Conservation (phyloP, 75 land plant species). For the Larix kaempferi region DNA sequence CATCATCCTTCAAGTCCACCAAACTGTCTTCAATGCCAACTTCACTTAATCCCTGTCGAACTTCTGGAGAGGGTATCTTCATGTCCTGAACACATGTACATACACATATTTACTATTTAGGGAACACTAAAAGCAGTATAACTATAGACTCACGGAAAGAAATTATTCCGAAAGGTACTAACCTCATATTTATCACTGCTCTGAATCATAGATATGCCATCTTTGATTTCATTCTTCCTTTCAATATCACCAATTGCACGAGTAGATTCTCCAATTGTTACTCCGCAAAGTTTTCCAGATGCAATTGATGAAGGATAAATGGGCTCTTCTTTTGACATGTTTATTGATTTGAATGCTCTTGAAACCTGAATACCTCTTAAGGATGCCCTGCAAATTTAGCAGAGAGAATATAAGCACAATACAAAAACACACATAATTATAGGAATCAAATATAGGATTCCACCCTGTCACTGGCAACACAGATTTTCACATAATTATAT, state of each 20-base stretch:
- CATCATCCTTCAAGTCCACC: conserved; percentile 1
- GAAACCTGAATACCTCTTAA: conserved; percentile 1
- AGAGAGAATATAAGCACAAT: neutral
- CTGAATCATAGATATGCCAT: neutral
- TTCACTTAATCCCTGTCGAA: neutral
- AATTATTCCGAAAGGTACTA: neutral
- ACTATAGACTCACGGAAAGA: neutral
- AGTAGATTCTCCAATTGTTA: neutral
- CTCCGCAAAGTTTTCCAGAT: neutral
- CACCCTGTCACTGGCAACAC: neutral
- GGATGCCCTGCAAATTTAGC: conserved; percentile 3
- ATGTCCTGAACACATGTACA: neutral
- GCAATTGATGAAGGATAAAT: neutral
- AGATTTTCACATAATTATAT: neutral
- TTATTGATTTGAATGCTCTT: neutral
- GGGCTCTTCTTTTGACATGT: neutral
- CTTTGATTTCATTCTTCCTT: neutral
- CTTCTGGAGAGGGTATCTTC: neutral
- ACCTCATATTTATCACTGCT: neutral
- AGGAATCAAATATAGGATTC: no score
- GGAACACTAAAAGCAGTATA: neutral
- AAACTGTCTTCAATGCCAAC: conserved; percentile 6
- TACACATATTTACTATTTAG: neutral
- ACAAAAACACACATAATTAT: no score
- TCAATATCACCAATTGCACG: neutral